phyloP scores from a whole-genome alignment of 495 filamentous ascomycete genomes.

The Penicillium parvum region DNA sequence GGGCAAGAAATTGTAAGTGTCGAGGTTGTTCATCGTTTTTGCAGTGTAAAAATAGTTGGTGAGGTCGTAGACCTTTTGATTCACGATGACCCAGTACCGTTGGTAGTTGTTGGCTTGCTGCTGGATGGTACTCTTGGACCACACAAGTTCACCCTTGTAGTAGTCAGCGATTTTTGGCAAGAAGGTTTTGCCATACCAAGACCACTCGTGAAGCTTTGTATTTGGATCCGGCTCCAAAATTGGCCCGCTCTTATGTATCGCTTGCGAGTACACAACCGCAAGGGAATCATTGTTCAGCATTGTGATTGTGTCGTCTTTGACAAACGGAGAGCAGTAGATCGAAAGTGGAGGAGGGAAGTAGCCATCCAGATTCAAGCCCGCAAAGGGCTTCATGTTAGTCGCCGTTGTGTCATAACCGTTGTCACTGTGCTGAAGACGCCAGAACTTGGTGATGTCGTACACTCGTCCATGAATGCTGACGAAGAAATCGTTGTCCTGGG shows the following conservation, averaged over 20 bases:
- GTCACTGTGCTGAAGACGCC: conserved; percentile 76
- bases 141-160: conserved; percentile 83
- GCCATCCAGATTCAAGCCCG: conserved; percentile 70
- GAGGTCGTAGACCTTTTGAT: conserved; percentile 76
- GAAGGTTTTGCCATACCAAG: conserved; percentile 76
- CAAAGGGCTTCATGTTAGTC: conserved; percentile 69
- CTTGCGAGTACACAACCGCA: conserved; percentile 39
- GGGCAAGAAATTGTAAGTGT: conserved; percentile 66
- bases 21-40: conserved; percentile 42
- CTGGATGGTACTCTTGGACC: conserved; percentile 48
- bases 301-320: conserved; percentile 44
- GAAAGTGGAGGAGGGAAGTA: conserved; percentile 81
- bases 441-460: conserved; percentile 90
- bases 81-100: conserved; percentile 75
- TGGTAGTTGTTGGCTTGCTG: conserved; percentile 59
- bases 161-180: conserved; percentile 76
- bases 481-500: conserved; percentile 71
- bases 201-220: conserved; percentile 53
- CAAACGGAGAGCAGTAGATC: conserved; percentile 66
- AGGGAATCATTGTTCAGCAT: conserved; percentile 61
- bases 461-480: conserved; percentile 86
- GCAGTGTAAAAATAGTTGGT: conserved; percentile 84
- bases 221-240: conserved; percentile 42
- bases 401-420: conserved; percentile 50
- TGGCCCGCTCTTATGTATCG: conserved; percentile 65